Percentiles rank a stretch among this genome's conserved stretches.
These are phyloP conservation scores for Ceratobasidium sp. DNA, from an alignment of 1,284 basidiomycete genomes.

Conservation along the genomic window DNA sequence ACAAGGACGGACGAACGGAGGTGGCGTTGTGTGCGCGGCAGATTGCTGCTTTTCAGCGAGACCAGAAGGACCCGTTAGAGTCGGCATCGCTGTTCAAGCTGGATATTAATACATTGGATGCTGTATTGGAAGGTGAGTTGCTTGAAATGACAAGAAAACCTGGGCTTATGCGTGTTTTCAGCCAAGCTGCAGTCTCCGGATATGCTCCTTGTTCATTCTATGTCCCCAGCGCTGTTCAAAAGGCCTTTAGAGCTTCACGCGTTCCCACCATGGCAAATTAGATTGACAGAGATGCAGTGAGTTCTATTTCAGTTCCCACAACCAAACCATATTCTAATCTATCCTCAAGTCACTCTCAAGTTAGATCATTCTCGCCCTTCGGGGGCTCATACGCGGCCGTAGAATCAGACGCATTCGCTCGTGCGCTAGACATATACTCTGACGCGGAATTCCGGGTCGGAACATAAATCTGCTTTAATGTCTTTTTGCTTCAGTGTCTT, in stretches of 20 bases:
- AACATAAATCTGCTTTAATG: slow-evolving; percentile 10
- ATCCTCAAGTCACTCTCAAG: slow-evolving; percentile 34
- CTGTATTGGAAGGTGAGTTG: slow-evolving; percentile 34
- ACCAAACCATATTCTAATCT: neutral
- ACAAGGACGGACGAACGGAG: slow-evolving; percentile 41
- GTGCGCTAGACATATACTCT: slow-evolving; percentile 38
- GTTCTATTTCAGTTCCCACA: neutral
- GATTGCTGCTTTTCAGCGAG: slow-evolving; percentile 35
- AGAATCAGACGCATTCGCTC: slow-evolving; percentile 36
- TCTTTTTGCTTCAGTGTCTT: neutral
- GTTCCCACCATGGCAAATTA: slow-evolving; percentile 41
- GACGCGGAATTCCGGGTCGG: slow-evolving; percentile 38
- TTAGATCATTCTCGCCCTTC: slow-evolving; percentile 35
- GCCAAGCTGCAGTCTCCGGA: slow-evolving; percentile 40
- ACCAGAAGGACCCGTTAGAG: slow-evolving; percentile 24
- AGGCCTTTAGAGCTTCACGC: slow-evolving; percentile 38
- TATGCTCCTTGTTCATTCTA: slow-evolving; percentile 40
- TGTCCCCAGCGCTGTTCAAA: slow-evolving; percentile 34
- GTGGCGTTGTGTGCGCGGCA: slow-evolving; percentile 40
- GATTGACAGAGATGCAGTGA: slow-evolving; percentile 41
- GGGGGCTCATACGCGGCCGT: slow-evolving; percentile 26
- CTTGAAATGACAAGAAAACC: neutral
- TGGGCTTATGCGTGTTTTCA: slow-evolving; percentile 1
- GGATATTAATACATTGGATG: slow-evolving; percentile 38
- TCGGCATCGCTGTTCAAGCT: slow-evolving; percentile 30